A percentile compares a stretch with the other conserved stretches of the same genome.
Conservation (phyloP, 169 alveolate genomes). For the Plasmodium sp. region DNA sequence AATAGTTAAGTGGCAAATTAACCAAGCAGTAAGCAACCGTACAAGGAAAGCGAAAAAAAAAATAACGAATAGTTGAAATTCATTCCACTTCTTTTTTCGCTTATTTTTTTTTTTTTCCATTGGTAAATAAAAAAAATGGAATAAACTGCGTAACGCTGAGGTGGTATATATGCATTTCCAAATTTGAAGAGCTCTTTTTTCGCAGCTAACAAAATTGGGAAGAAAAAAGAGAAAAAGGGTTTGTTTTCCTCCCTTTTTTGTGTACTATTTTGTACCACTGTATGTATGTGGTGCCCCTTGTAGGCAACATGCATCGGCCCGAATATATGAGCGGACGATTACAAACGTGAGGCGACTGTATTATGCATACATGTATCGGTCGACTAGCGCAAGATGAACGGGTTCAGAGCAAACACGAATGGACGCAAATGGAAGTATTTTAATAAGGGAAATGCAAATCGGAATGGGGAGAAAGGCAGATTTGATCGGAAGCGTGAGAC, state of each 20-base stretch:
- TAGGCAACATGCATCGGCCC: not conserved
- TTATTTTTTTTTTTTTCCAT: not conserved
- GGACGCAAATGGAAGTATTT: slow-evolving; percentile 2
- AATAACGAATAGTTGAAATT: not conserved
- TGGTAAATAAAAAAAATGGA: not conserved
- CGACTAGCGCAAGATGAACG: slow-evolving; percentile 17
- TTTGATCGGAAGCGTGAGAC: not conserved
- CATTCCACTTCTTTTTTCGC: not conserved
- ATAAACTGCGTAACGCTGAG: not conserved
- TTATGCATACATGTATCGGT: not conserved
- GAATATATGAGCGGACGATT: not conserved
- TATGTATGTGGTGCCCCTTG: not conserved
- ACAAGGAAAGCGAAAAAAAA: not conserved
- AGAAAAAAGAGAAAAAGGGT: not conserved
- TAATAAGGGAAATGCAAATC: not conserved
- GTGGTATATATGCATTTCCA: not conserved
- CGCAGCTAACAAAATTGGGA: not conserved
- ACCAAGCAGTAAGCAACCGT: not conserved
- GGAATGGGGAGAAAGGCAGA: not conserved
- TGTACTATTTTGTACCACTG: not conserved
- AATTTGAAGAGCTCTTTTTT: not conserved
- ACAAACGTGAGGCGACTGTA: not conserved
- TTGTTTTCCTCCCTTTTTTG: not conserved
- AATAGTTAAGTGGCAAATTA: not conserved
- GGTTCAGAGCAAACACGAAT: slow-evolving; percentile 32